These are phyloP conservation scores for Plasmodiophora brassicae DNA, from an alignment of 208 protist species.

Conservation along the genomic window DNA sequence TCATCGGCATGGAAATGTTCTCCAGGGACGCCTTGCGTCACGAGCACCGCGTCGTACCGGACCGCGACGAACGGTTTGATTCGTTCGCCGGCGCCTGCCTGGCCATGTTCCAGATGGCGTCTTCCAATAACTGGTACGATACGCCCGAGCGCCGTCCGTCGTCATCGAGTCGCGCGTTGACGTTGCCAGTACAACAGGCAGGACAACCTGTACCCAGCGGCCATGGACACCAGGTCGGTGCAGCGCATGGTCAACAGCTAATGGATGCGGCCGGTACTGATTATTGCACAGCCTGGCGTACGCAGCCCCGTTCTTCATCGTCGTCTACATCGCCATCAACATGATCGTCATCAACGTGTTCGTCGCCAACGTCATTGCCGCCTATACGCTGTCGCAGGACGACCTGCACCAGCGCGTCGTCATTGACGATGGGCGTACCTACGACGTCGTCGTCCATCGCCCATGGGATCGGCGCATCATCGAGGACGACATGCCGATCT, in stretches of 20 bases:
- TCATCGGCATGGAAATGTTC: neutral
- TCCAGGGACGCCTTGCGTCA: neutral
- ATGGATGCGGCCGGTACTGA: too few species aligned
- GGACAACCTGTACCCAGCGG: constrained; percentile 17
- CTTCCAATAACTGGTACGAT: constrained; percentile 29
- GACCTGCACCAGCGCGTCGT: neutral
- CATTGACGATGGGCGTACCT: neutral
- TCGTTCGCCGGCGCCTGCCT: neutral
- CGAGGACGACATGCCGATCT: neutral
- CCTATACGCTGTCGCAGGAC: neutral
- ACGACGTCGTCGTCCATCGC: neutral
- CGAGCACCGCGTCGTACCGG: neutral
- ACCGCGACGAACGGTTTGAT: neutral
- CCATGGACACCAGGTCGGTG: neutral
- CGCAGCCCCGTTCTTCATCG: too few species aligned
- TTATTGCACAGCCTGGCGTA: too few species aligned
- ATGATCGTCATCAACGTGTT: constrained; percentile 13
- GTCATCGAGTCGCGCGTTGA: too few species aligned
- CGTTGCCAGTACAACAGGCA: too few species aligned
- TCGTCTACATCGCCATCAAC: constrained; percentile 1
- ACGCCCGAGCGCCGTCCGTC: too few species aligned
- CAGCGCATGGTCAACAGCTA: too few species aligned
- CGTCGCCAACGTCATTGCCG: neutral
- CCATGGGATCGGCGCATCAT: constrained; percentile 14
- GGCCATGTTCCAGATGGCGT: neutral